Conservation (phyloP, 176 grass and related monocot species). For the Neostapfia colusana region DNA sequence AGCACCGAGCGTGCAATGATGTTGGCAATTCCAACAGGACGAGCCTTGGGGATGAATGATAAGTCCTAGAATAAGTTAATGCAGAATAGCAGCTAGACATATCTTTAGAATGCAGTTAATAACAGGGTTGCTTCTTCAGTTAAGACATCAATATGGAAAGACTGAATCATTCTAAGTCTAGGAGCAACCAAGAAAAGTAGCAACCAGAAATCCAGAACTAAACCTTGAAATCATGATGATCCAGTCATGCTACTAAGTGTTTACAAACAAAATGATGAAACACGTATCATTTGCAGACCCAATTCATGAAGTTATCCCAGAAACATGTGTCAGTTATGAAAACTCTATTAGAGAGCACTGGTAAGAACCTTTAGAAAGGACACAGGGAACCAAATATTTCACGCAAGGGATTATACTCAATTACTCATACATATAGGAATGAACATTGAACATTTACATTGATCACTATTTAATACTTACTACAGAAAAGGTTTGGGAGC, state of each 20-base stretch:
- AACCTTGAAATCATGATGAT: conserved; percentile 14
- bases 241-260: background rate
- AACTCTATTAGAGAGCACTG: background rate
- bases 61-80: background rate
- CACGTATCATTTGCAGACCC: background rate
- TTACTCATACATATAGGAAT: background rate
- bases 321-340: conserved; percentile 5
- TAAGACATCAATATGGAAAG: background rate
- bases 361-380: background rate
- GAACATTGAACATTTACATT: background rate
- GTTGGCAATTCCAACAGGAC: too few relatives aligned
- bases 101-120: background rate
- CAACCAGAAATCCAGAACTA: conserved; percentile 4
- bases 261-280: background rate
- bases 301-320: background rate
- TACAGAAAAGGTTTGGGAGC: too few relatives aligned
- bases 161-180: background rate
- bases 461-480: conserved; percentile 1
- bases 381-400: background rate
- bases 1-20: too few relatives aligned
- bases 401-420: background rate
- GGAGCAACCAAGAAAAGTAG: background rate
- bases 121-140: background rate
- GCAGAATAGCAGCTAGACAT: too few relatives aligned
- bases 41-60: background rate